These are phyloP conservation scores for Setomelanomma holmii DNA, from an alignment of 2,329 filamentous ascomycete genomes.

Conservation along the genomic window DNA sequence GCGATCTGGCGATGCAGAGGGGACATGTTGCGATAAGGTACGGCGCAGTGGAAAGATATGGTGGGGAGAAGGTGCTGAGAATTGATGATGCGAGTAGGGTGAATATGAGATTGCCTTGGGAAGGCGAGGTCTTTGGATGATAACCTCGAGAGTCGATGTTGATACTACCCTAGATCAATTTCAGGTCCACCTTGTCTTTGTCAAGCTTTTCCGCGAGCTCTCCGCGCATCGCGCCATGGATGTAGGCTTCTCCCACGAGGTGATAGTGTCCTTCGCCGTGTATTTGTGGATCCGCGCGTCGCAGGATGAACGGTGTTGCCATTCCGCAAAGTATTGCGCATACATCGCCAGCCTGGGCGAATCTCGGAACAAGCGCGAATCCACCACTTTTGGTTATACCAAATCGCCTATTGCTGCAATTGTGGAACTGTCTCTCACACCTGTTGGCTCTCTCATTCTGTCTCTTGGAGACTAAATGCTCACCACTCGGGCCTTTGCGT, in stretches of 20 bases:
- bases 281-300: background rate
- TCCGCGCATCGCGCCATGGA: background rate
- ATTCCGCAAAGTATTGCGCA: background rate
- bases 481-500: background rate
- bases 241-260: too few relatives aligned
- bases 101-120: conserved; percentile 26
- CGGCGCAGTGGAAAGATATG: conserved; percentile 29
- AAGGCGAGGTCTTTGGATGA: conserved; percentile 32
- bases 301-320: background rate
- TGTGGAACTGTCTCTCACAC: background rate
- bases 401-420: background rate
- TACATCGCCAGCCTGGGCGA: background rate
- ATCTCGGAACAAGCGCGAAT: too few relatives aligned
- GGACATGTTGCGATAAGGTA: conserved; percentile 28
- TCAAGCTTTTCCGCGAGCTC: background rate
- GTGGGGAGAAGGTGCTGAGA: conserved; percentile 29
- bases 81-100: conserved; percentile 21
- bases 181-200: background rate
- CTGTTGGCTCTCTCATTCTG: background rate
- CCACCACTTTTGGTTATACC: background rate
- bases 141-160: background rate
- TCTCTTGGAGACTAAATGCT: background rate
- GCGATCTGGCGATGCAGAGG: conserved; percentile 23
- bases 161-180: background rate
- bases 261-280: background rate